Conservation (phyloP, 169 alveolate species). For the Babesia gibsoni region DNA sequence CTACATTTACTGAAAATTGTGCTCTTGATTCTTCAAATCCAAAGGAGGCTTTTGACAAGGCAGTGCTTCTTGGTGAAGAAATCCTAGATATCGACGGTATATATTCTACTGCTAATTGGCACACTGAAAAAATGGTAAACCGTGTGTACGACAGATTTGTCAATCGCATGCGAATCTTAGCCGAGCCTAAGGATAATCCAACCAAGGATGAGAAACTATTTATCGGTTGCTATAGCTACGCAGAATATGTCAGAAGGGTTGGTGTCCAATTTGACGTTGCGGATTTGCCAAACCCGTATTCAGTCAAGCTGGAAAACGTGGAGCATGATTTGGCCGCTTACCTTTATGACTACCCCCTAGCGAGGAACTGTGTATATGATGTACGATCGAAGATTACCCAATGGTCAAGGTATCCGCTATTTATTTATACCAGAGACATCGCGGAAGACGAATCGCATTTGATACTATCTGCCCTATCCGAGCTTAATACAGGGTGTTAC, state of each 20-base stretch:
- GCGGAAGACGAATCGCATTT: conserved; percentile 1
- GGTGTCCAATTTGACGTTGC: conserved; percentile 1
- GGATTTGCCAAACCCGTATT: not conserved
- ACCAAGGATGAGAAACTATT: conserved; percentile 27
- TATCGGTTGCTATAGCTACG: conserved; percentile 17
- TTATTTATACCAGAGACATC: conserved; percentile 8
- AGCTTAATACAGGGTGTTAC: conserved; percentile 1
- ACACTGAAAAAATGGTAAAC: conserved; percentile 14
- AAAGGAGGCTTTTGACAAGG: not conserved
- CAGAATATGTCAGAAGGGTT: not conserved
- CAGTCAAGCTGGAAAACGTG: not conserved
- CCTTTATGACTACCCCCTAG: conserved; percentile 16
- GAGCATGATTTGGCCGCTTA: conserved; percentile 1
- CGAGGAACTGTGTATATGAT: conserved; percentile 12
- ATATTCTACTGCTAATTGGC: conserved; percentile 42
- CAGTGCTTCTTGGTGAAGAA: conserved; percentile 39
- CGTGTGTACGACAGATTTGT: conserved; percentile 10
- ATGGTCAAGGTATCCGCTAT: conserved; percentile 32
- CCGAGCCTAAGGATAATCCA: not conserved
- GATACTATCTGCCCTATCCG: conserved; percentile 3
- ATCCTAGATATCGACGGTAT: conserved; percentile 46
- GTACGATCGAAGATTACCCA: not conserved
- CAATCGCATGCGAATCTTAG: not conserved
- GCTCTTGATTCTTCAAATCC: too few species aligned
- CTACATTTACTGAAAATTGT: not conserved